Conservation (phyloP, 192 early-diverging fungal genomes). For the Rhizoclosmatium globosum region DNA sequence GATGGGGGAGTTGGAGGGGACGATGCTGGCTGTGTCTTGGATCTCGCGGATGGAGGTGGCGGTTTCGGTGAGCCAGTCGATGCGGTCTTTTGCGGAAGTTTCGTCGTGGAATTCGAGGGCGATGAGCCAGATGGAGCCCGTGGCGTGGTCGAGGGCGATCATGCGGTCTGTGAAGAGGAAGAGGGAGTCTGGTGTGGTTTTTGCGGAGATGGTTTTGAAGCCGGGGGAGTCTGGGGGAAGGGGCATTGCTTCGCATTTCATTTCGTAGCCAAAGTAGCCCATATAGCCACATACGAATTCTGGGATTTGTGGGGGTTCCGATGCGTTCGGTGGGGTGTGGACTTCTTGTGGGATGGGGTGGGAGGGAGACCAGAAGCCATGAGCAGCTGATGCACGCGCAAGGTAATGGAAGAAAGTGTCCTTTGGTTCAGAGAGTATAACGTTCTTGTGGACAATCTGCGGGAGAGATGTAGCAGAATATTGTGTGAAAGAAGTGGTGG, state of each 20-base stretch:
- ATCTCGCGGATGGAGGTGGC: neutral
- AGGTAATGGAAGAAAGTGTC: constrained; percentile 50
- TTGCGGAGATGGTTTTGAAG: constrained; percentile 12
- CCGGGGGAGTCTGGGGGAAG: neutral
- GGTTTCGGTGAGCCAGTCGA: constrained; percentile 33
- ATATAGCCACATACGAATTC: constrained; percentile 86
- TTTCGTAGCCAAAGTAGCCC: constrained; percentile 94
- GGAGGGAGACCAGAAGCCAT: constrained; percentile 11
- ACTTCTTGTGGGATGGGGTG: constrained; percentile 16
- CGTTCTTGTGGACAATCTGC: neutral
- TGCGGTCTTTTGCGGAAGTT: neutral
- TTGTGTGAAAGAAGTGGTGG: neutral
- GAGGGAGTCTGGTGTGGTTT: constrained; percentile 69
- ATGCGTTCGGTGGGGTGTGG: constrained; percentile 20
- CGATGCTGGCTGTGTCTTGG: constrained; percentile 10
- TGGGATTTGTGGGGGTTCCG: constrained; percentile 10
- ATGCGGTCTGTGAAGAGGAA: constrained; percentile 81
- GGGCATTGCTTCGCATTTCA: constrained; percentile 82
- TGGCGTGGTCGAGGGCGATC: constrained; percentile 74
- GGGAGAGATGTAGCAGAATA: neutral
- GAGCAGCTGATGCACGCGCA: constrained; percentile 1
- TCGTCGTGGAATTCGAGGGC: constrained; percentile 28
- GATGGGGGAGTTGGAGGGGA: neutral
- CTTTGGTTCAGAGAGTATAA: neutral
- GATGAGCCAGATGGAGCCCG: constrained; percentile 40